A percentile compares a stretch with the other conserved stretches of the same genome.
These are phyloP conservation scores for Xanthoparmelia taractica DNA, from an alignment of 495 filamentous ascomycete genomes.

Conservation along the genomic window DNA sequence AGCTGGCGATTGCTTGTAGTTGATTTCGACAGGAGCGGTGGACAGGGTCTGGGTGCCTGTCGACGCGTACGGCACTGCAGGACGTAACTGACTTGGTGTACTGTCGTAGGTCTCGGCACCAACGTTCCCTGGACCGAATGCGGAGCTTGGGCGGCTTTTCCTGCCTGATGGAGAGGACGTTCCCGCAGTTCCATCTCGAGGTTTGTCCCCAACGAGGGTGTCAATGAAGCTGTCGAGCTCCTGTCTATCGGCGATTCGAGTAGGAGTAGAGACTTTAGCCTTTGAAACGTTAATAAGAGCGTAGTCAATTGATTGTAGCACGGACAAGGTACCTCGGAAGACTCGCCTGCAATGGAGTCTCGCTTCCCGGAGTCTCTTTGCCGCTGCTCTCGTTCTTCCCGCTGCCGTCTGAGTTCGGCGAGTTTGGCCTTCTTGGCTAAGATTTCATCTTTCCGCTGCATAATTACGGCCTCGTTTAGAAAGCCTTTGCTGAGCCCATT, in stretches of 20 bases:
- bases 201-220: constrained; percentile 67
- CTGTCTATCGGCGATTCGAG: constrained; percentile 59
- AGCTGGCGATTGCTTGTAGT: constrained; percentile 66
- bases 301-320: neutral
- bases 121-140: constrained; percentile 65
- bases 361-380: constrained; percentile 60
- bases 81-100: constrained; percentile 20
- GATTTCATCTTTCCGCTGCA: constrained; percentile 85
- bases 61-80: constrained; percentile 17
- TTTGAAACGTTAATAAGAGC: neutral
- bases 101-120: constrained; percentile 61
- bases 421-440: constrained; percentile 89
- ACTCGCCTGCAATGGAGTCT: constrained; percentile 56
- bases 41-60: constrained; percentile 55
- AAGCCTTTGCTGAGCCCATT: no score
- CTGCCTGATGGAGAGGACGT: constrained; percentile 50
- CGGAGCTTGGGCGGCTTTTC: constrained; percentile 77
- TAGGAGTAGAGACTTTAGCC: constrained; percentile 52
- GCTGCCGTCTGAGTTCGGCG: constrained; percentile 87
- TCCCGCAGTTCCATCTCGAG: constrained; percentile 59
- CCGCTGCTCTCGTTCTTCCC: constrained; percentile 54
- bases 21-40: constrained; percentile 57
- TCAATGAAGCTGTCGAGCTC: constrained; percentile 81
- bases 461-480: neutral
- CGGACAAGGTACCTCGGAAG: constrained; percentile 41